Conservation (phyloP, 148 eudicot genomes). For the Rhododendron ovatum region DNA sequence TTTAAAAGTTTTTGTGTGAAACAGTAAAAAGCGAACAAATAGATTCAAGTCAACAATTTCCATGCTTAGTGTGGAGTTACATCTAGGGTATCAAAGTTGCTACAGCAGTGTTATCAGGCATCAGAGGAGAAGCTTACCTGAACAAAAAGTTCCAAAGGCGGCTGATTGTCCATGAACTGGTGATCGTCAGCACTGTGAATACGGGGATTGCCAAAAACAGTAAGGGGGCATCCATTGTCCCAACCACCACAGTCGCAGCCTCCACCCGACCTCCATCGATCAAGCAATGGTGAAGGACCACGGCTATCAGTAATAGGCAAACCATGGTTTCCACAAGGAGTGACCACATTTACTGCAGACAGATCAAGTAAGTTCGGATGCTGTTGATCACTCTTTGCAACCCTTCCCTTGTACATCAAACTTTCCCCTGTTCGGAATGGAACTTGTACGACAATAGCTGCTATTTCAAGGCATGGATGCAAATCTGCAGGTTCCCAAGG, state of each 20-base stretch:
- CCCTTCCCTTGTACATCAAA: constrained; percentile 56
- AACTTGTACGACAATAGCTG: constrained; percentile 56
- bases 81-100: not conserved
- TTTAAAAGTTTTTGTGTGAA: not conserved
- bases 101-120: not conserved
- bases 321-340: constrained; percentile 72
- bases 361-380: constrained; percentile 33
- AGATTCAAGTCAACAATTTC: not conserved
- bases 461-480: constrained; percentile 65
- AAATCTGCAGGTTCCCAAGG: constrained; percentile 49
- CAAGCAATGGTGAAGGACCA: constrained; percentile 75
- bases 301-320: constrained; percentile 46
- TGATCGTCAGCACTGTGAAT: constrained; percentile 27
- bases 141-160: constrained; percentile 50
- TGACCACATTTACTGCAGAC: constrained; percentile 56
- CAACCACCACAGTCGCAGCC: constrained; percentile 97
- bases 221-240: constrained; percentile 88
- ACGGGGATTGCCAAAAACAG: constrained; percentile 47
- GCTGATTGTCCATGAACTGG: constrained; percentile 28
- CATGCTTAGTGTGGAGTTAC: not conserved
- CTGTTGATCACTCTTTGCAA: constrained; percentile 32
- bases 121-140: constrained; percentile 45
- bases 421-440: constrained; percentile 74
- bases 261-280: constrained; percentile 84
- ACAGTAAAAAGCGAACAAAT: not conserved